Conservation (phyloP, 2,329 filamentous ascomycete genomes). For the Sporothrix protearum region DNA sequence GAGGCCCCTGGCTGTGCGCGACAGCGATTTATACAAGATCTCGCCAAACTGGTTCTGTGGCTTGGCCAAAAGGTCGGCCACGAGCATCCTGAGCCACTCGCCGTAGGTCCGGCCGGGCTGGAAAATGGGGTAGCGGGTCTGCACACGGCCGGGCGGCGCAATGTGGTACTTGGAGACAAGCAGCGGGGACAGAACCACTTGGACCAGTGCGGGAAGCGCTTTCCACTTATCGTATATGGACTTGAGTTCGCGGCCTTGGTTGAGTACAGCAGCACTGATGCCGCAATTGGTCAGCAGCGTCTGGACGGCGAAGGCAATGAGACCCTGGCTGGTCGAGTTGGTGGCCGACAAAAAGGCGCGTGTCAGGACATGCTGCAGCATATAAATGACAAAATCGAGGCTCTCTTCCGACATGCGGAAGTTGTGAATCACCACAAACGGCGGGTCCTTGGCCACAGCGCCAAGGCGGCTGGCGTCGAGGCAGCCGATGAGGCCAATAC, state of each 20-base stretch:
- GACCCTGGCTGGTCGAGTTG: slow-evolving; percentile 83
- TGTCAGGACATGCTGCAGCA: slow-evolving; percentile 83
- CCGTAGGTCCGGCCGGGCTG: slow-evolving; percentile 63
- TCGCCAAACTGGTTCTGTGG: slow-evolving; percentile 70
- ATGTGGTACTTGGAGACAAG: slow-evolving; percentile 79
- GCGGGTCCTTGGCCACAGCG: slow-evolving; percentile 68
- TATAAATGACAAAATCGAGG: slow-evolving; percentile 78
- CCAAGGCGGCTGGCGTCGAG: slow-evolving; percentile 89
- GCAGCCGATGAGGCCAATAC: slow-evolving; percentile 84
- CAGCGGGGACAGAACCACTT: slow-evolving; percentile 84
- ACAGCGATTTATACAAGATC: slow-evolving; percentile 75
- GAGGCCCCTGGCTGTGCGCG: slow-evolving; percentile 77
- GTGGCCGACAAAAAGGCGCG: slow-evolving; percentile 88
- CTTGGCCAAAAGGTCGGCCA: slow-evolving; percentile 76
- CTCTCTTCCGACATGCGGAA: slow-evolving; percentile 75
- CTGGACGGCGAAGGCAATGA: slow-evolving; percentile 92
- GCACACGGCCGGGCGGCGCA: slow-evolving; percentile 54
- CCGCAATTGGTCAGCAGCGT: slow-evolving; percentile 76
- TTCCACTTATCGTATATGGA: slow-evolving; percentile 72
- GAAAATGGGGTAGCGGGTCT: slow-evolving; percentile 75
- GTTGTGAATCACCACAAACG: slow-evolving; percentile 84
- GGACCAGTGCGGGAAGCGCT: slow-evolving; percentile 69
- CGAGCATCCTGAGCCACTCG: slow-evolving; percentile 76
- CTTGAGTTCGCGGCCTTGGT: slow-evolving; percentile 42
- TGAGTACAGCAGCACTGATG: slow-evolving; percentile 55